These are phyloP conservation scores for Diaporthe nobilis DNA, from an alignment of 2,329 filamentous ascomycete species.

Conservation along the genomic window DNA sequence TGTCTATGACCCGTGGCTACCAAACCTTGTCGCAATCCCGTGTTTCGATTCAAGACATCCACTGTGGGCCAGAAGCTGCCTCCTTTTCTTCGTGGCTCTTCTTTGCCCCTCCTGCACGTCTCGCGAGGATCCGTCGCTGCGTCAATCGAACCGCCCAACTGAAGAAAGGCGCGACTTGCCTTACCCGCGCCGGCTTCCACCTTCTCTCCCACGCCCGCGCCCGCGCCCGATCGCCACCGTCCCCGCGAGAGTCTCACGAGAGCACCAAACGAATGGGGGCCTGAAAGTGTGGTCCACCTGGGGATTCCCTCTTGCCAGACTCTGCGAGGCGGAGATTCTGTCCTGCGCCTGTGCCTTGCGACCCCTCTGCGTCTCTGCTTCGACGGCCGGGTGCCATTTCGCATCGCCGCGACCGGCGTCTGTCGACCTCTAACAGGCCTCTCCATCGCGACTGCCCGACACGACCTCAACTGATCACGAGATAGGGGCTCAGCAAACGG, in stretches of 20 bases:
- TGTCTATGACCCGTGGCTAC: slow-evolving; percentile 21
- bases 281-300: slow-evolving; percentile 15
- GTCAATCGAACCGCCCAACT: slow-evolving; percentile 20
- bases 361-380: slow-evolving; percentile 10
- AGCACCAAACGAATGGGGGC: slow-evolving; percentile 19
- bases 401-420: slow-evolving; percentile 25
- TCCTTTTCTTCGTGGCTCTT: background rate
- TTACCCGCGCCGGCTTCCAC: slow-evolving; percentile 1
- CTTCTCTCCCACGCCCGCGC: background rate
- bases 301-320: slow-evolving; percentile 19
- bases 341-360: slow-evolving; percentile 23
- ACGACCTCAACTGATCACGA: background rate
- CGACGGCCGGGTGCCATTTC: slow-evolving; percentile 12
- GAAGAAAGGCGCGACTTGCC: slow-evolving; percentile 33
- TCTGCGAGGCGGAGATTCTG: background rate
- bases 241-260: background rate
- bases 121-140: background rate
- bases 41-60: slow-evolving; percentile 23
- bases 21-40: slow-evolving; percentile 27
- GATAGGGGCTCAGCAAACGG: slow-evolving; percentile 27
- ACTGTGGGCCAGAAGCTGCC: slow-evolving; percentile 1
- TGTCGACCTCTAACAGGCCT: background rate
- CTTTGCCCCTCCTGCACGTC: background rate
- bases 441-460: background rate
- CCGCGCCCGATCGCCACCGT: slow-evolving; percentile 16